phyloP scores from a whole-genome alignment of 768 basidiomycete species.

The Tylopilus intermedius region DNA sequence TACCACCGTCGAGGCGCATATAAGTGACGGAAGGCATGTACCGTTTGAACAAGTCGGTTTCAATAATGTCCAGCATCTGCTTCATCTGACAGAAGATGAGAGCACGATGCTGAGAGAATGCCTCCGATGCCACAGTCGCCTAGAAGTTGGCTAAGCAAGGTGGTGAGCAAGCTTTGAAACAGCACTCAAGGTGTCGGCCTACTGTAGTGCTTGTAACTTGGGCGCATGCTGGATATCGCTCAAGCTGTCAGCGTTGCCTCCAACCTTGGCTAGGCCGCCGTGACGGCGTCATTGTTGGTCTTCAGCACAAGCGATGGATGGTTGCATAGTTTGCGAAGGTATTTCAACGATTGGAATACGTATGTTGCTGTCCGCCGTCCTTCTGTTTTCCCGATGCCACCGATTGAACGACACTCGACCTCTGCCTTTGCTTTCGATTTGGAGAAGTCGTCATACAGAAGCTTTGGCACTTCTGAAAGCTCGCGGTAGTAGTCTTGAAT shows the following conservation, averaged over 20 bases:
- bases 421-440: conserved; percentile 65
- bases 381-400: conserved; percentile 32
- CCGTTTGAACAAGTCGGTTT: conserved; percentile 83
- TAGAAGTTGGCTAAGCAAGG: conserved; percentile 72
- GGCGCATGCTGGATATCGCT: conserved; percentile 89
- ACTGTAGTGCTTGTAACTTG: conserved; percentile 89
- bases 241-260: conserved; percentile 43
- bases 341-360: conserved; percentile 95
- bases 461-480: conserved; percentile 88
- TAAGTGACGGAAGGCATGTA: conserved; percentile 96
- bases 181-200: conserved; percentile 22
- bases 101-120: conserved; percentile 92
- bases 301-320: conserved; percentile 92
- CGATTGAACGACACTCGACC: conserved; percentile 60
- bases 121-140: conserved; percentile 91
- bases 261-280: conserved; percentile 54
- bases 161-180: conserved; percentile 3
- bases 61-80: conserved; percentile 97
- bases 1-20: conserved; percentile 94
- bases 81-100: conserved; percentile 99
- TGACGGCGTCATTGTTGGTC: conserved; percentile 53
- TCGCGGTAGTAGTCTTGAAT: conserved; percentile 99
- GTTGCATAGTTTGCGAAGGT: conserved; percentile 95
- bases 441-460: conserved; percentile 91
- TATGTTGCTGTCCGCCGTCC: conserved; percentile 66